Base-by-base conservation (phyloP, 2,329 filamentous ascomycete species). In the Trichocomaceae sp. region DNA sequence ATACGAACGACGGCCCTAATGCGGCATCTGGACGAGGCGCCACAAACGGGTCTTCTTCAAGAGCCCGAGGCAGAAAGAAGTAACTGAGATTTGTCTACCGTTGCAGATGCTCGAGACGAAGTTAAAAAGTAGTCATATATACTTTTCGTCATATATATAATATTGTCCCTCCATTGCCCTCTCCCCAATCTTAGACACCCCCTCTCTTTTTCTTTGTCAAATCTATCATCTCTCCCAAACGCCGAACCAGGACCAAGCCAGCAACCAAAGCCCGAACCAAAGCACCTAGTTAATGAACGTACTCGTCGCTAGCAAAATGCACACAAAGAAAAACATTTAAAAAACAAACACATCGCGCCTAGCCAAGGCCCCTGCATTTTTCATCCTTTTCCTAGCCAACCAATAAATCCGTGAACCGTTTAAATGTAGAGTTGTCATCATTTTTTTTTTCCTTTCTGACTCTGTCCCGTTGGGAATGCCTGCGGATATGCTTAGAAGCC, bases 1-100 rank as follows among this genome's bases (percentile, higher is more conserved):
- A 82, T 57, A 60, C 58, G 41, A 65, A 67, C 22, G 67, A 65
- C 50, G 66, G 66, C 12, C 56, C 67, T 23, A 65, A 64, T 49
- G 39, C 54, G 13, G 50, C 57, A 23, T 52, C 54, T 47, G 37
- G 44, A 29, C 45, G 53, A n/a, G 47, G 39, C 15, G 53, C 53
- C n/a, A 37, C 51, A 31, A 53, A 53, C 19, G 51, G 51, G 15
- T 31, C 50, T 31, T 45, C 48, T n/a, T 52, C 44, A 13, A 56
- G 46, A 29, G 54, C 44, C 5, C 31, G 20, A 20, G 23, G 26
- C n/a, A 56, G 46, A 29, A 56, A 56, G 50, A 51, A 56, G 10
- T 56, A 13, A 51, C 19, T 41, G n/a, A 17, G 2, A 15, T 5
- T 39, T 39, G 13, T 22, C 17, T 42, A 12, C 19, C 17, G 9